phyloP scores from a whole-genome alignment of 371 early-diverging fungal species.

The Mucor indicus region DNA sequence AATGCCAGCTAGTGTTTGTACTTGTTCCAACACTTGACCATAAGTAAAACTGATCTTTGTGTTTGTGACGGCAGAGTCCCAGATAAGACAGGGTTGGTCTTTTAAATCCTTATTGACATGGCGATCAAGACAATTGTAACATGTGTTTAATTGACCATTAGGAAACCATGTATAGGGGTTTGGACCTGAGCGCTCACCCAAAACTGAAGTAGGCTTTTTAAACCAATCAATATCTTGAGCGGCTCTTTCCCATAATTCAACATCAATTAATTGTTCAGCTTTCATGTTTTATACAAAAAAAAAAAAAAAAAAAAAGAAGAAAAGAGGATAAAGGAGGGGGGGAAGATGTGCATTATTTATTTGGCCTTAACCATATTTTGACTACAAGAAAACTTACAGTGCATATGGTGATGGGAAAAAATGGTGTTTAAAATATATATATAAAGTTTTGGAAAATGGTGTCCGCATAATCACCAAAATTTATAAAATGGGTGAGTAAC shows the following conservation, averaged over 20 bases:
- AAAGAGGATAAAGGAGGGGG: too few species aligned
- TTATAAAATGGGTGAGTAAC: too few species aligned
- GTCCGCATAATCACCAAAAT: too few species aligned
- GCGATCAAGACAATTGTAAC: constrained; percentile 92
- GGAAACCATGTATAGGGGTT: constrained; percentile 65
- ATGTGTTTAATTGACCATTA: constrained; percentile 79
- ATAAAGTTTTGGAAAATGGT: too few species aligned
- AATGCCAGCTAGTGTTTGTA: constrained; percentile 74
- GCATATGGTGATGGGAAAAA: too few species aligned
- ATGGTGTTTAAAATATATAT: too few species aligned
- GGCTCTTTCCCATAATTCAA: constrained; percentile 28
- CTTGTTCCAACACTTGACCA: constrained; percentile 64
- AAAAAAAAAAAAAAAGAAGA: neutral
- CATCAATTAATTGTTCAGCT: constrained; percentile 9
- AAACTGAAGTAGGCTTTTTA: constrained; percentile 24
- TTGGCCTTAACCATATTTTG: too few species aligned
- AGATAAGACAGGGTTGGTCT: constrained; percentile 66
- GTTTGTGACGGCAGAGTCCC: constrained; percentile 70
- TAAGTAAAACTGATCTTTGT: constrained; percentile 65
- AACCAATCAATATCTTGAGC: constrained; percentile 40
- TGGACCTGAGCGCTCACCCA: constrained; percentile 17
- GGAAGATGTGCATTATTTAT: too few species aligned
- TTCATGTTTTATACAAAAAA: neutral
- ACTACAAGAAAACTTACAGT: too few species aligned
- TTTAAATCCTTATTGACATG: constrained; percentile 48